Base-by-base conservation (phyloP, 2,329 filamentous ascomycete genomes). In the Fusarium euwallaceae region DNA sequence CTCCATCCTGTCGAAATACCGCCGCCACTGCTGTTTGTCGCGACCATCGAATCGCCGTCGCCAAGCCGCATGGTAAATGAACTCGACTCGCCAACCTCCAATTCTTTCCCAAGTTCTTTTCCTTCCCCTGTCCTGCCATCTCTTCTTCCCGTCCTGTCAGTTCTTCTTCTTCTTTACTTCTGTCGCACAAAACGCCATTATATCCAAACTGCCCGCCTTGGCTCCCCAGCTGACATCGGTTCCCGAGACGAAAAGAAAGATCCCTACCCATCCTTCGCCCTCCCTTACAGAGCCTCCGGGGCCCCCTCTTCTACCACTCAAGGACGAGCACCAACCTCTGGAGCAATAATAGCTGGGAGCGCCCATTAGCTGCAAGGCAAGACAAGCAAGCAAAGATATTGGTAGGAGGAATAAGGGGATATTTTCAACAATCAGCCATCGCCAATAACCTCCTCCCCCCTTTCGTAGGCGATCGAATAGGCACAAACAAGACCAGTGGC, bases 11-110 rank as follows among this genome's bases (percentile, higher is more conserved):
- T 68, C 70, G 61, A 72, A 72, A 69, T 67, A 56, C 55, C 55
- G 41, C 69, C 69, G 69, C 61, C 65, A 72, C 69, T 72, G 69
- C 61, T 72, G 58, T 56, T 66, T 36, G 20, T 62, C 32, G 58
- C 56, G 58, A 64, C 69, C 60, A 72, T 72, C 59, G 59, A 64
- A 56, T 61, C 59, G 59, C 59, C 64, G 66, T 67, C 60, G 69
- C 69, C 69, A 65, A 72, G 64, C 32, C 60, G 48, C 36, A 68
- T 43, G 58, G 68, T 68, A 72, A 74, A 74, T 74, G 64, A 72
- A 72, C 64, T 74, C 67, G 62, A 72, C 67, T 74, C 67, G 62
- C 72, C 71, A 73, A 73, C 71, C 71, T 71, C 70, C 70, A 66
- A 58, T 37, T 70, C 55, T 69, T 22, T 17, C 66, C 66, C 37